Conservation (phyloP, 306 rosid species). For the Chamaecrista fasciculata region DNA sequence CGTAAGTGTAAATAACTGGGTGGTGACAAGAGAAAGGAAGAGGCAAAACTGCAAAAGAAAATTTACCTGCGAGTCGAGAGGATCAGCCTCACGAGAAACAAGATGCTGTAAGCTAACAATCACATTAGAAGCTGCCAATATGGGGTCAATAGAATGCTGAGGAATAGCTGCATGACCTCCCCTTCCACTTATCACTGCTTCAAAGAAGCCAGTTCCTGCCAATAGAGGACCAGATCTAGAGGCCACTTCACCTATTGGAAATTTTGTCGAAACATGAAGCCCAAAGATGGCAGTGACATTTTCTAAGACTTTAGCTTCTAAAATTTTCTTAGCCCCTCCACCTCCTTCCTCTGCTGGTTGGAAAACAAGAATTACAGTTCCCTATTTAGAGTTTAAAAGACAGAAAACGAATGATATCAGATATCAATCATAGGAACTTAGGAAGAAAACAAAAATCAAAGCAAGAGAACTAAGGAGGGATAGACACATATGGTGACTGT, state of each 20-base stretch:
- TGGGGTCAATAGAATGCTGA: conserved; percentile 76
- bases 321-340: conserved; percentile 65
- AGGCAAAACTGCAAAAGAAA: too few species aligned
- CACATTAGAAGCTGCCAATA: conserved; percentile 84
- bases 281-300: conserved; percentile 84
- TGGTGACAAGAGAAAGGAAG: too few species aligned
- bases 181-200: conserved; percentile 73
- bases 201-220: conserved; percentile 77
- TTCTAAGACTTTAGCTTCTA: conserved; percentile 61
- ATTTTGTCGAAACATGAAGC: conserved; percentile 48
- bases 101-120: conserved; percentile 80
- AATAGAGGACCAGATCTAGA: conserved; percentile 60
- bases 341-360: conserved; percentile 98
- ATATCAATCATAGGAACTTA: neutral
- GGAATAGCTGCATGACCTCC: conserved; percentile 98
- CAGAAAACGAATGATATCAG: conserved; percentile 12
- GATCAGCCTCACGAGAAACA: conserved; percentile 91
- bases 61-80: conserved; percentile 72
- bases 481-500: conserved; percentile 5
- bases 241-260: conserved; percentile 60
- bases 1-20: neutral
- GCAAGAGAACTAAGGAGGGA: neutral
- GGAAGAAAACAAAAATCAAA: conserved; percentile 20
- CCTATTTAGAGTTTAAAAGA: conserved; percentile 44
- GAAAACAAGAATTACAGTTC: conserved; percentile 84